Evolutionary conservation across 2,329 filamentous ascomycete genomes (phyloP).

Genomic region (Aspergillus fructus): DNA sequence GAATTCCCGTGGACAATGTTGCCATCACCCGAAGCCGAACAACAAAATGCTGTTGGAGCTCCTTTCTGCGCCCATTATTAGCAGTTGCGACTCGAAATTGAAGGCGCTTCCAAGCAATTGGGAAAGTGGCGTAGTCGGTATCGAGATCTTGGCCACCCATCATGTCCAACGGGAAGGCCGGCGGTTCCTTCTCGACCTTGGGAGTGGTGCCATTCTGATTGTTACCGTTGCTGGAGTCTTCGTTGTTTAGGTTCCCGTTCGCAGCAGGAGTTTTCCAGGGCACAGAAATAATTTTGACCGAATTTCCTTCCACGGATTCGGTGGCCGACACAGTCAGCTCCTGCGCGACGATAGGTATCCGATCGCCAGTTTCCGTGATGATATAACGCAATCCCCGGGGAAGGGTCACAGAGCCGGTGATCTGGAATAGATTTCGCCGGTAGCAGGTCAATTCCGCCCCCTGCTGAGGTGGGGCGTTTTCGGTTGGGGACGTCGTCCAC

Average conservation of each 20-base stretch:
- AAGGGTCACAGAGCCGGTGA: conserved; percentile 82
- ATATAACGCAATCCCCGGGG: conserved; percentile 77
- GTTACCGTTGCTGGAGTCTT: conserved; percentile 19
- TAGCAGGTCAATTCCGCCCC: conserved; percentile 83
- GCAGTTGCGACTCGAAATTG: conserved; percentile 95
- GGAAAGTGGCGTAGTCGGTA: conserved; percentile 83
- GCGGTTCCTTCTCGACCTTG: conserved; percentile 80
- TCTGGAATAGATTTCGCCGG: conserved; percentile 91
- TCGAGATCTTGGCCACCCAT: conserved; percentile 68
- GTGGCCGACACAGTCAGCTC: conserved; percentile 89
- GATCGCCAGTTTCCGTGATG: conserved; percentile 79
- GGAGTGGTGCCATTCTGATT: conserved; percentile 40
- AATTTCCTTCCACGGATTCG: conserved; percentile 89
- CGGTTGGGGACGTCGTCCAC: conserved; percentile 56
- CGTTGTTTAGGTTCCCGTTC: conserved; percentile 54
- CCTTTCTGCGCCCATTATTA: conserved; percentile 91
- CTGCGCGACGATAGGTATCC: conserved; percentile 75
- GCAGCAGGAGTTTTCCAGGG: conserved; percentile 95
- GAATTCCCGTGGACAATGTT: conserved; percentile 78
- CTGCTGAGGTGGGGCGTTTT: conserved; percentile 56
- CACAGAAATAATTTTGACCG: conserved; percentile 91
- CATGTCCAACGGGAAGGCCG: conserved; percentile 71
- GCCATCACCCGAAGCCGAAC: conserved; percentile 83
- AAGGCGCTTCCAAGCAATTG: conserved; percentile 88
- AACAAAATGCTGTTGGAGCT: conserved; percentile 94